These are phyloP conservation scores for Hymenochaete sp. DNA, from an alignment of 1,284 basidiomycete species.

Conservation along the genomic window DNA sequence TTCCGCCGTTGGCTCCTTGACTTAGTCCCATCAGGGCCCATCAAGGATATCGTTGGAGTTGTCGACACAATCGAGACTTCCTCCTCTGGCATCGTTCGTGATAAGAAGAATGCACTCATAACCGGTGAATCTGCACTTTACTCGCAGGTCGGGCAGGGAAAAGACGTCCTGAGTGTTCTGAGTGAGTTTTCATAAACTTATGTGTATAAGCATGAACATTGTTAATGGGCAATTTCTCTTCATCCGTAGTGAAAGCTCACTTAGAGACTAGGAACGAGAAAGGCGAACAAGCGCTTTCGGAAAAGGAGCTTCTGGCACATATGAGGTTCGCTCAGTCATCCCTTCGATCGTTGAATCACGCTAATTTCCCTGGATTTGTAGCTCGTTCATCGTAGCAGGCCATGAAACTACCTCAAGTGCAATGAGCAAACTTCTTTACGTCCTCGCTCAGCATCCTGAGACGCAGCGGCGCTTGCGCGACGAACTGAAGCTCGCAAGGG, in stretches of 20 bases:
- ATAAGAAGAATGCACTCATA: conserved; percentile 22
- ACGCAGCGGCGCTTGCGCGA: conserved; percentile 22
- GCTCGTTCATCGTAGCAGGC: conserved; percentile 16
- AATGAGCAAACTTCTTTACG: conserved; percentile 17
- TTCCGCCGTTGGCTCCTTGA: conserved; percentile 10
- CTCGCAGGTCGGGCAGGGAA: conserved; percentile 23
- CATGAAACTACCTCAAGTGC: conserved; percentile 21
- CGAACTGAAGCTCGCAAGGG: conserved; percentile 22
- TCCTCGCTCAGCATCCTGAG: conserved; percentile 15
- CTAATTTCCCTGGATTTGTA: background rate
- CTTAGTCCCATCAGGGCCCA: conserved; percentile 24
- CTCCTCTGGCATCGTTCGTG: conserved; percentile 3
- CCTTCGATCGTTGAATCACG: background rate
- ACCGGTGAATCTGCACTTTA: conserved; percentile 20
- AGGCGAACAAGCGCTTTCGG: conserved; percentile 24
- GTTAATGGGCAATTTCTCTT: too few species aligned
- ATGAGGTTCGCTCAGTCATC: conserved; percentile 12
- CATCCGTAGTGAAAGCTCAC: conserved; percentile 25
- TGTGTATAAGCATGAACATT: too few species aligned
- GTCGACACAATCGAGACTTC: conserved; percentile 9
- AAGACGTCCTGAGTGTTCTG: conserved; percentile 28
- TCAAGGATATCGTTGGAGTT: conserved; percentile 22
- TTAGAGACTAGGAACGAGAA: conserved; percentile 23
- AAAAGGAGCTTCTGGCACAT: conserved; percentile 27
- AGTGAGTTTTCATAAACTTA: conserved; percentile 20